Base-by-base conservation (phyloP, 2,329 filamentous ascomycete genomes). In the Pseudogymnoascus sp. region DNA sequence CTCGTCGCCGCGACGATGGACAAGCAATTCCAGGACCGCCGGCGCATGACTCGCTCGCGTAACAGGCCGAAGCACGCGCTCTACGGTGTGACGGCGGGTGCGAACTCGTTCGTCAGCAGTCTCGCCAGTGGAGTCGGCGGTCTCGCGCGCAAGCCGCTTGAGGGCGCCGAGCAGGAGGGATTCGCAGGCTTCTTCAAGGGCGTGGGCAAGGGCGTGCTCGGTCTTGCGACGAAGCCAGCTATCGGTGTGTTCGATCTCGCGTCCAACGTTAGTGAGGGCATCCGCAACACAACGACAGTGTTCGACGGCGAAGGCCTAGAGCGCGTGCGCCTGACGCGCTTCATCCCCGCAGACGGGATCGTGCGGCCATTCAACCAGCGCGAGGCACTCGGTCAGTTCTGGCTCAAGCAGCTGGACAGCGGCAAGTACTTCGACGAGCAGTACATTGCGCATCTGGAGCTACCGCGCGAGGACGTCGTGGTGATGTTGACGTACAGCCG, bases 381-480 rank as follows among this genome's bases (percentile, higher is more conserved):
- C 57, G 95, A 99, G 79, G 93, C 95, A 0, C 86, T 99, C 2
- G 95, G 95, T 0, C 95, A 99, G 75, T 97, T 91, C 80, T 99
- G 95, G 96, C 86, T 99, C 68, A 99, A 99, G 81, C 96, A 96
- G 65, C 86, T 96, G 10, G 95, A 99, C 77, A 95, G 97, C 68
- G 95, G 95, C 66, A 95, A 93, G 75, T 97, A 93, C 80, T 99
- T 99, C 83, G 89, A 96, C 77, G 95, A 99, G 76, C 85, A 91
- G 73, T 99, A 99, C 78, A 95, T 99, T 74, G 96, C 93, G 4
- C 96, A 99, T 73, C 81, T 99, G 4, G 93, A 99, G 76, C 83
- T 99, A 26, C 90, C 91, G 10, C 86, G 87, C 66, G 91, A 95
- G 74, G 93, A 96, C 73, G 89, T 92, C 80, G 86, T 93, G 64